Conservation (phyloP, 2,329 filamentous ascomycete species). For the Eutypa lata region DNA sequence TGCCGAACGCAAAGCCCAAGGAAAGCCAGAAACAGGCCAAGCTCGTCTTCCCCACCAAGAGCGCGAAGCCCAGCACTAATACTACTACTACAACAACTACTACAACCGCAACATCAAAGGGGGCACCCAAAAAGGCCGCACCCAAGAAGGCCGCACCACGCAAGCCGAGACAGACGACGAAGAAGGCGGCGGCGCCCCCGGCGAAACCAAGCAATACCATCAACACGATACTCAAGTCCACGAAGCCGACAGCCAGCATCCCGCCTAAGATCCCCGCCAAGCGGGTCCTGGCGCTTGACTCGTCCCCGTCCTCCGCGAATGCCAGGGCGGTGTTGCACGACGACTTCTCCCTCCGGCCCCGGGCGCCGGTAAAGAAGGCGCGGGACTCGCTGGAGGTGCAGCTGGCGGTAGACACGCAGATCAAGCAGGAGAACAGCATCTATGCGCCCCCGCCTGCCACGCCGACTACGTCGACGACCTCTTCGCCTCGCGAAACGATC, state of each 20-base stretch:
- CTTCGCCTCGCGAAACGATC: slow-evolving; percentile 18
- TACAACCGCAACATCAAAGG: too few species aligned
- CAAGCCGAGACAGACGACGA: slow-evolving; percentile 39
- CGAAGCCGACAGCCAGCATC: slow-evolving; percentile 14
- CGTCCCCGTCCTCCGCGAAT: slow-evolving; percentile 2
- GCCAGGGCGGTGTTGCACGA: slow-evolving; percentile 15
- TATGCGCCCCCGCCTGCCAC: slow-evolving; percentile 19
- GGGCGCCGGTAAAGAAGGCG: slow-evolving; percentile 12
- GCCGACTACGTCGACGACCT: slow-evolving; percentile 15
- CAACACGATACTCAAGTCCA: slow-evolving; percentile 27
- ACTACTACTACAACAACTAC: slow-evolving; percentile 1
- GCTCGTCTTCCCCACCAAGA: slow-evolving; percentile 39
- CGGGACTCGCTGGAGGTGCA: slow-evolving; percentile 7
- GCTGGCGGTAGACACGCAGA: slow-evolving; percentile 9
- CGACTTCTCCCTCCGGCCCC: slow-evolving; percentile 27
- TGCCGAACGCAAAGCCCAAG: slow-evolving; percentile 36
- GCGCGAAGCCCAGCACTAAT: slow-evolving; percentile 18
- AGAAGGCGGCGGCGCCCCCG: slow-evolving; percentile 34
- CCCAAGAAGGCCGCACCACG: slow-evolving; percentile 25
- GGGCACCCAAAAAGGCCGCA: too few species aligned
- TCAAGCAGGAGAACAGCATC: slow-evolving; percentile 7
- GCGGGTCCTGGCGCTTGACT: slow-evolving; percentile 18
- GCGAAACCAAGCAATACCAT: slow-evolving; percentile 27
- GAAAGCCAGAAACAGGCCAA: slow-evolving; percentile 49
- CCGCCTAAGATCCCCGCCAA: slow-evolving; percentile 23